phyloP scores from a whole-genome alignment of 1,284 basidiomycete genomes.

The Stygiomarasmius scandens region DNA sequence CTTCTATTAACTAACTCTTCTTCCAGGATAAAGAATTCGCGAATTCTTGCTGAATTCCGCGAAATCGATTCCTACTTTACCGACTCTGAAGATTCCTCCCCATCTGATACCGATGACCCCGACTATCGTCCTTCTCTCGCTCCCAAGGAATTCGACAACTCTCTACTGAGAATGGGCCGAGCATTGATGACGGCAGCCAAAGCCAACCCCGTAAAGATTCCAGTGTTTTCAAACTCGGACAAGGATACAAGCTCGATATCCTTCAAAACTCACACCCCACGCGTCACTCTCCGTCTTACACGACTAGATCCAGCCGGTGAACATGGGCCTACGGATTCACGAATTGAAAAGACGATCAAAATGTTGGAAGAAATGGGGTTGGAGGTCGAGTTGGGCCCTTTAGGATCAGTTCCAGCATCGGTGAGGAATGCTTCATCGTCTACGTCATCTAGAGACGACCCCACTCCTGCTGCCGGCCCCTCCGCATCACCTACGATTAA shows the following conservation, averaged over 20 bases:
- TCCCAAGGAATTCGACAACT: slow-evolving; percentile 69
- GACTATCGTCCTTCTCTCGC: slow-evolving; percentile 38
- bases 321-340: slow-evolving; percentile 47
- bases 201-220: slow-evolving; percentile 46
- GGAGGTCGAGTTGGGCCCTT: slow-evolving; percentile 60
- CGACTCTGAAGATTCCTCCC: slow-evolving; percentile 45
- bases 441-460: slow-evolving; percentile 22
- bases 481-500: too few species aligned
- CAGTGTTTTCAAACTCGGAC: slow-evolving; percentile 23
- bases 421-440: neutral
- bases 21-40: slow-evolving; percentile 61
- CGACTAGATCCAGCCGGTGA: slow-evolving; percentile 55
- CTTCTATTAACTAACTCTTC: neutral
- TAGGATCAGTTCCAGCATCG: slow-evolving; percentile 33
- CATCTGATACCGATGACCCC: slow-evolving; percentile 36
- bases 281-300: slow-evolving; percentile 67
- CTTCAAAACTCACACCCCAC: slow-evolving; percentile 23
- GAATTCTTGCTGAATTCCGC: slow-evolving; percentile 76
- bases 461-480: slow-evolving; percentile 11
- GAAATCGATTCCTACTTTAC: slow-evolving; percentile 83
- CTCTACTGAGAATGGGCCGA: slow-evolving; percentile 64
- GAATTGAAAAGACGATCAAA: slow-evolving; percentile 65
- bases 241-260: too few species aligned
- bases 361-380: slow-evolving; percentile 64
- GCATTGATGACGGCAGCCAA: slow-evolving; percentile 63